Conservation (phyloP, 176 grass and related monocot genomes). For the Puccinellia tenuiflora region DNA sequence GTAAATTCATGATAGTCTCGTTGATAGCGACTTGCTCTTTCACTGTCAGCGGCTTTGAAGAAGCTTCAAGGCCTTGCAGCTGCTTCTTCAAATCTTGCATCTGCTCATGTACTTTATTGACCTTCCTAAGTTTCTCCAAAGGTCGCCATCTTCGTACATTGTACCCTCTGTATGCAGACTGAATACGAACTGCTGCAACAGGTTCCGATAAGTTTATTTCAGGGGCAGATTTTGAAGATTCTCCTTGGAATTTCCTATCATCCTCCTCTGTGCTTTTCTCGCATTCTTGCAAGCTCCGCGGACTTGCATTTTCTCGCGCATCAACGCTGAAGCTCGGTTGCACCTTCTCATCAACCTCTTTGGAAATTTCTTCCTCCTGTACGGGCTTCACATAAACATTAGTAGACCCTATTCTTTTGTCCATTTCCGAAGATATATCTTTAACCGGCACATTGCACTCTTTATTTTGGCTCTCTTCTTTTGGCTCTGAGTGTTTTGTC, state of each 20-base stretch:
- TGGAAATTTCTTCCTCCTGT: constrained; percentile 8
- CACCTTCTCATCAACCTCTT: not conserved
- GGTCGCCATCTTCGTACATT: constrained; percentile 62
- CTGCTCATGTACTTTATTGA: constrained; percentile 38
- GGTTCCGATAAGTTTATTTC: constrained; percentile 28
- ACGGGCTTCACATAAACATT: constrained; percentile 20
- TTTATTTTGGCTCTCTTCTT: not conserved
- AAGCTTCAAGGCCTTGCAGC: constrained; percentile 51
- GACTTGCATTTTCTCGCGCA: not conserved
- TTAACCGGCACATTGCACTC: constrained; percentile 16
- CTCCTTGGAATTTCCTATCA: not conserved
- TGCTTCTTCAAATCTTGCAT: constrained; percentile 38
- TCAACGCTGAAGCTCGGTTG: not conserved
- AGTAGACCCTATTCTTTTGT: not conserved
- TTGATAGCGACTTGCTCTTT: constrained; percentile 45
- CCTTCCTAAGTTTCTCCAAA: constrained; percentile 68
- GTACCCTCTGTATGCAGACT: constrained; percentile 68
- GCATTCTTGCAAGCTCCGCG: constrained; percentile 3
- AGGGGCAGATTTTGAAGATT: not conserved
- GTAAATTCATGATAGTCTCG: constrained; percentile 85
- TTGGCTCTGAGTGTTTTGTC: constrained; percentile 1
- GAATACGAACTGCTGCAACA: constrained; percentile 57
- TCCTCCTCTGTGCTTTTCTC: not conserved
- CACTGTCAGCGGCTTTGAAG: constrained; percentile 5
- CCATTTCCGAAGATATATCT: constrained; percentile 14